Conservation (phyloP, 495 filamentous ascomycete species). For the Bathelium albidoporum region DNA sequence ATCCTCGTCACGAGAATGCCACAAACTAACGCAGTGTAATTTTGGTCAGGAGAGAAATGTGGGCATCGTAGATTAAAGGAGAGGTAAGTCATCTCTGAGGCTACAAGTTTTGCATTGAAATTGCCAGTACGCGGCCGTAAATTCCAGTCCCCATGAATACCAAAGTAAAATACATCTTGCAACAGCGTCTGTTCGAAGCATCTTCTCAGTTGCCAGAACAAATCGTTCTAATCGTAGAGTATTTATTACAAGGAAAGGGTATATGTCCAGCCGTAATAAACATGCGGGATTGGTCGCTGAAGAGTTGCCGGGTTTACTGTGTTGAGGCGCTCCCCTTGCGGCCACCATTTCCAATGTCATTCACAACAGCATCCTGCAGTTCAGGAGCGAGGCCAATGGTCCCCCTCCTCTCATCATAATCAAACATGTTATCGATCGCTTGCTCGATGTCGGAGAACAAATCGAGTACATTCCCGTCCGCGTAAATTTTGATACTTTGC, state of each 20-base stretch:
- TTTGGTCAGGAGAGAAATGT: background rate
- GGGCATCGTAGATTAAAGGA: no score
- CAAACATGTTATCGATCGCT: constrained; percentile 29
- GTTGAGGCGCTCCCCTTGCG: background rate
- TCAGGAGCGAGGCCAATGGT: background rate
- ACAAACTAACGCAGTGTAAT: background rate
- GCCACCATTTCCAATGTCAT: background rate
- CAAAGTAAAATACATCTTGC: background rate
- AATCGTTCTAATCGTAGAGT: background rate
- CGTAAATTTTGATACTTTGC: constrained; percentile 59
- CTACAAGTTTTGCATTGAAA: background rate
- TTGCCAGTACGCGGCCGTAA: background rate
- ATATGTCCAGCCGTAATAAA: background rate
- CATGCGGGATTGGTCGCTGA: background rate
- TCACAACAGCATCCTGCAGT: background rate
- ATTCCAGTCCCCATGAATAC: background rate
- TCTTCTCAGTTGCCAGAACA: background rate
- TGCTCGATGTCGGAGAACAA: constrained; percentile 28
- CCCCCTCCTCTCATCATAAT: constrained; percentile 10
- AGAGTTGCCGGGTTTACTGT: background rate
- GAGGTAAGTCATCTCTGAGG: background rate
- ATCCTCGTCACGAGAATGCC: background rate
- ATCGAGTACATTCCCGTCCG: constrained; percentile 47
- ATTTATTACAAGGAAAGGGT: background rate
- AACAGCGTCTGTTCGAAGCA: background rate